phyloP scores from a whole-genome alignment of 192 early-diverging fungal genomes.

The Coemansia sp. region DNA sequence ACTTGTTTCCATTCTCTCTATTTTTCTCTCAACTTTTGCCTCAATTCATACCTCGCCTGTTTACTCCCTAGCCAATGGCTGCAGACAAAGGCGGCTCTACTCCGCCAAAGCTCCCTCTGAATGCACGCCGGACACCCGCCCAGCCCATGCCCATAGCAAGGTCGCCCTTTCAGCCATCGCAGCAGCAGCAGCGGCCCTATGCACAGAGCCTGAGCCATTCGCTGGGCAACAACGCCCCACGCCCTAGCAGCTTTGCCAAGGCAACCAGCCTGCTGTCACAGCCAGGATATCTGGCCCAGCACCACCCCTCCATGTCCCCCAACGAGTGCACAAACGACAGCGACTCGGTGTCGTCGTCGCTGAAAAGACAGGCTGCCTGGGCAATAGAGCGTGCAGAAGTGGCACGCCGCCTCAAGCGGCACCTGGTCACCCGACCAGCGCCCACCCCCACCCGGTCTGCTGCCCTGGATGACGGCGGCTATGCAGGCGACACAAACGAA shows the following conservation, averaged over 20 bases:
- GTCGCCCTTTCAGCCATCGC: too few species aligned
- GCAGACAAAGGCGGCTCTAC: too few species aligned
- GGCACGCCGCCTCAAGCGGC: slow-evolving; percentile 64
- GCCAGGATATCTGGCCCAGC: slow-evolving; percentile 14
- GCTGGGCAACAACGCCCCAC: not conserved
- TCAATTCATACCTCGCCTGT: too few species aligned
- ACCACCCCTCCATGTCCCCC: not conserved
- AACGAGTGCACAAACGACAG: slow-evolving; percentile 10
- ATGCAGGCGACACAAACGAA: slow-evolving; percentile 41
- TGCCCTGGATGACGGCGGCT: slow-evolving; percentile 33
- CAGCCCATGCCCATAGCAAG: slow-evolving; percentile 1
- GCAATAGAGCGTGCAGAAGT: slow-evolving; percentile 47
- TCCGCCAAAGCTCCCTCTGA: slow-evolving; percentile 21
- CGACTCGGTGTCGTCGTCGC: slow-evolving; percentile 19
- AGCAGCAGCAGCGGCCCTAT: slow-evolving; percentile 1
- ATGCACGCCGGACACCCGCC: slow-evolving; percentile 8
- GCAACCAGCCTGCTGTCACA: slow-evolving; percentile 6
- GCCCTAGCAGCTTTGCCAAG: slow-evolving; percentile 5
- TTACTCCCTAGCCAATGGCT: not conserved
- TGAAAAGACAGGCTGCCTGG: slow-evolving; percentile 4
- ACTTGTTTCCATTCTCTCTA: too few species aligned
- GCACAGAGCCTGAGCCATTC: not conserved
- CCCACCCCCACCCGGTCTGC: slow-evolving; percentile 10
- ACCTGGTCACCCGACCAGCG: slow-evolving; percentile 62
- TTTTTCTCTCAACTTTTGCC: too few species aligned